These are phyloP conservation scores for Cinnamomum chago DNA, from an alignment of 164 flowering plant genomes.

Conservation along the genomic window DNA sequence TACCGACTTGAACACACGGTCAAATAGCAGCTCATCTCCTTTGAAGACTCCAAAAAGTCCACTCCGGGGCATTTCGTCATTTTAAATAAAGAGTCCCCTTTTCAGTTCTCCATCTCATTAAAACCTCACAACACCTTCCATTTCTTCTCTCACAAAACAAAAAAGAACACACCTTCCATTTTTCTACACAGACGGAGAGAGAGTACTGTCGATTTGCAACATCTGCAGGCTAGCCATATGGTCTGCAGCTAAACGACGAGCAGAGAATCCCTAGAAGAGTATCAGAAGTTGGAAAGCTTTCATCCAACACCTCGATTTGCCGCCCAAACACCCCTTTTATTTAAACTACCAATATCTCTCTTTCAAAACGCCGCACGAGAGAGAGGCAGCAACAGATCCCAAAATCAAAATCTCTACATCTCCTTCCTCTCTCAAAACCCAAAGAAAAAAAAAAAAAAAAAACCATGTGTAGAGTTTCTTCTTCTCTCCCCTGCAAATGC, in stretches of 20 bases:
- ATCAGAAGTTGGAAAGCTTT: neutral
- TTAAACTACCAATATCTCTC: neutral
- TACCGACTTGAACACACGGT: neutral
- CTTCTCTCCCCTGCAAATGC: neutral
- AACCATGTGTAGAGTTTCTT: neutral
- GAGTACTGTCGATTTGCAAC: too few species aligned
- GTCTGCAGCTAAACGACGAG: neutral
- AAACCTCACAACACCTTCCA: neutral
- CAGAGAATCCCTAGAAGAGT: neutral
- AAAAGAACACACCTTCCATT: neutral
- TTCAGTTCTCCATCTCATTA: too few species aligned
- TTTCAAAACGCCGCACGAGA: neutral
- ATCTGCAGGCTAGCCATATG: too few species aligned
- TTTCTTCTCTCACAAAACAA: too few species aligned
- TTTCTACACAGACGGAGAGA: neutral
- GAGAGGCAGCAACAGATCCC: neutral
- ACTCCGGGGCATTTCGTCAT: neutral
- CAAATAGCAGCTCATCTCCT: neutral
- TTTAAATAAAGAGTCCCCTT: too few species aligned
- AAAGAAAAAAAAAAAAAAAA: too few species aligned
- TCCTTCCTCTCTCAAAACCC: neutral
- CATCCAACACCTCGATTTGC: neutral
- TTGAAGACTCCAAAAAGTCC: neutral
- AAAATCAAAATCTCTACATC: neutral
- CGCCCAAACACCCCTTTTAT: neutral